A percentile compares a stretch with the other conserved stretches of the same genome.
Conservation (phyloP, 192 early-diverging fungal genomes). For the Pilaira anomala region DNA sequence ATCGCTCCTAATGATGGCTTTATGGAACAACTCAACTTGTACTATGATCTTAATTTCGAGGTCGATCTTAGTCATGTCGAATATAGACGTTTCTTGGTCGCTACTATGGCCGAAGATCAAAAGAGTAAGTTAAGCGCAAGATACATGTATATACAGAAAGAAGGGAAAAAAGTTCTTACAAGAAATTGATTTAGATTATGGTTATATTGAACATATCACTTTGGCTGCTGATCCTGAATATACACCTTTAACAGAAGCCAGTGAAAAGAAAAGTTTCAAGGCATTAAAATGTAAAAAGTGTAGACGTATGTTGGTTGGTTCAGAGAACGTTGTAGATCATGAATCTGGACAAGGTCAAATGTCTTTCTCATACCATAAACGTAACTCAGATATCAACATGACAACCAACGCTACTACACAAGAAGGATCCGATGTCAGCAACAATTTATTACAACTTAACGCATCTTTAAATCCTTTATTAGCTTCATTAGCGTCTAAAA, state of each 20-base stretch:
- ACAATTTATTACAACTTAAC: constrained; percentile 1
- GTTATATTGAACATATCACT: constrained; percentile 55
- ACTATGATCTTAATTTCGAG: constrained; percentile 54
- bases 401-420: constrained; percentile 20
- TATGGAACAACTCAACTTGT: constrained; percentile 58
- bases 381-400: constrained; percentile 48
- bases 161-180: background rate
- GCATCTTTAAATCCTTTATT: constrained; percentile 26
- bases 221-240: constrained; percentile 51
- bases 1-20: constrained; percentile 64
- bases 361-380: constrained; percentile 73
- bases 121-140: constrained; percentile 28
- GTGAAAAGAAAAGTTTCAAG: constrained; percentile 1
- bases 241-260: constrained; percentile 6
- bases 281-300: constrained; percentile 59
- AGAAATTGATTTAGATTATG: constrained; percentile 23
- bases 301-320: constrained; percentile 55
- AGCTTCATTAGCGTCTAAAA: constrained; percentile 29
- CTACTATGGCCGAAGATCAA: constrained; percentile 57
- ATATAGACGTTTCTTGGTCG: constrained; percentile 66
- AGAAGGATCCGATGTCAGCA: constrained; percentile 3
- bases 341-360: constrained; percentile 65
- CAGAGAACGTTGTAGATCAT: constrained; percentile 68
- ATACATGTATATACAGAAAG: background rate
- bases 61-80: constrained; percentile 50